A percentile compares a stretch with the other conserved stretches of the same genome.
phyloP scores from a whole-genome alignment of 805 yeast species.

The Maudiozyma barnettii region DNA sequence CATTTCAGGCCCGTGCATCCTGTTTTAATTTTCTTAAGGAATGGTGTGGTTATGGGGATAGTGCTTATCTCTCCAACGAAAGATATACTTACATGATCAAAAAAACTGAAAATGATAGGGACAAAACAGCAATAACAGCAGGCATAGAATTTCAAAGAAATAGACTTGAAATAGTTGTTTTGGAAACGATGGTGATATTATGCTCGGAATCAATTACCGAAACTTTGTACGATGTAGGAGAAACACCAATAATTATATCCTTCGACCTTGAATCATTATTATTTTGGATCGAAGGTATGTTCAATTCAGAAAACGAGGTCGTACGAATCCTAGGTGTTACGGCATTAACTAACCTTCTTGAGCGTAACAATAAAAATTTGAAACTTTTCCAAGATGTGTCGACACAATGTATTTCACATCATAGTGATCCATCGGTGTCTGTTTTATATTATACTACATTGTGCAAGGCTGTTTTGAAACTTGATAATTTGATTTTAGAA shows the following conservation, averaged over 20 bases:
- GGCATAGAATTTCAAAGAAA: slow-evolving; percentile 66
- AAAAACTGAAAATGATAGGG: slow-evolving; percentile 31
- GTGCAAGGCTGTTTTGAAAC: slow-evolving; percentile 50
- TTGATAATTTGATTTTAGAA: slow-evolving; percentile 39
- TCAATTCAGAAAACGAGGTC: slow-evolving; percentile 47
- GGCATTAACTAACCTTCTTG: slow-evolving; percentile 63
- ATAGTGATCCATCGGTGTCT: slow-evolving; percentile 40
- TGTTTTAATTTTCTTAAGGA: slow-evolving; percentile 77
- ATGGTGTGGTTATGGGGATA: slow-evolving; percentile 90
- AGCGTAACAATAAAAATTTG: slow-evolving; percentile 44
- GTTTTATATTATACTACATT: slow-evolving; percentile 65
- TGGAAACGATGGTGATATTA: slow-evolving; percentile 76
- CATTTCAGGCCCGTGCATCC: slow-evolving; percentile 75
- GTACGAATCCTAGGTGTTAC: slow-evolving; percentile 54
- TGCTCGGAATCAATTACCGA: slow-evolving; percentile 66
- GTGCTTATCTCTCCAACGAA: slow-evolving; percentile 48
- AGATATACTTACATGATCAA: slow-evolving; percentile 53
- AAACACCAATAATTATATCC: slow-evolving; percentile 40
- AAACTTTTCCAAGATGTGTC: slow-evolving; percentile 51
- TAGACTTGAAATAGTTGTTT: slow-evolving; percentile 57
- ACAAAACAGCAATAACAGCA: slow-evolving; percentile 53
- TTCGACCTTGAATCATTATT: slow-evolving; percentile 63
- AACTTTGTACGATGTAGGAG: slow-evolving; percentile 21
- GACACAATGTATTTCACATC: slow-evolving; percentile 59
- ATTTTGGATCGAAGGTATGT: slow-evolving; percentile 72